Conservation (phyloP, 352 stramenopile genomes). For the Pythium biforme region DNA sequence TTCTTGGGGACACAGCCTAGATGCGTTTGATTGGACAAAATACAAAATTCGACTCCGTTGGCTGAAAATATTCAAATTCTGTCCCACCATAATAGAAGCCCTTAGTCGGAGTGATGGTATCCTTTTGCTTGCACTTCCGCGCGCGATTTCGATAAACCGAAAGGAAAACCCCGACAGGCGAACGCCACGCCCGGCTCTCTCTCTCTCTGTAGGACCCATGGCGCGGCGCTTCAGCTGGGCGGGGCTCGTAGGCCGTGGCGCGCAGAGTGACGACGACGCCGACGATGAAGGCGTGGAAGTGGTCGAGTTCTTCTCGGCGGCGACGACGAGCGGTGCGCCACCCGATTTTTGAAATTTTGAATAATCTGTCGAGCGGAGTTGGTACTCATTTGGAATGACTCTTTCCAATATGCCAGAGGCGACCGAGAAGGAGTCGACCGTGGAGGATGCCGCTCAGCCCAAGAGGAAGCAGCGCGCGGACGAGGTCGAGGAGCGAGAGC, state of each 20-base stretch:
- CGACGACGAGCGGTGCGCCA: conserved; percentile 9
- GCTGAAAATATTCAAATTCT: conserved; percentile 3
- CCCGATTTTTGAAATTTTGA: conserved; percentile 22
- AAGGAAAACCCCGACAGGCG: background rate
- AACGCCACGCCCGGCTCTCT: background rate
- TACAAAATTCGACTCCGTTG: conserved; percentile 7
- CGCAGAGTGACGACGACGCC: background rate
- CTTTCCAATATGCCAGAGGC: conserved; percentile 14
- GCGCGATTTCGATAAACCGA: background rate
- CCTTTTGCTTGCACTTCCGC: no score
- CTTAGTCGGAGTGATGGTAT: conserved; percentile 33
- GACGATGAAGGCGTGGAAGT: conserved; percentile 26
- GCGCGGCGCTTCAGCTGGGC: conserved; percentile 21
- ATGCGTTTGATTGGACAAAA: background rate
- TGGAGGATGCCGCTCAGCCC: background rate
- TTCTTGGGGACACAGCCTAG: background rate
- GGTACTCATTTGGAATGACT: no score
- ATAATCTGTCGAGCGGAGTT: no score
- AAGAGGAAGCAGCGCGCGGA: conserved; percentile 20
- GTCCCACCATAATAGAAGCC: conserved; percentile 19
- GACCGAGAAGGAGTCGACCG: conserved; percentile 10
- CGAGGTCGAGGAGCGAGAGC: background rate
- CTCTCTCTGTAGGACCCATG: background rate
- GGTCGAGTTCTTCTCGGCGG: conserved; percentile 25
- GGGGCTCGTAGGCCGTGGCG: background rate